Conservation (phyloP, 805 yeast genomes). For the Lachancea kluyveri region DNA sequence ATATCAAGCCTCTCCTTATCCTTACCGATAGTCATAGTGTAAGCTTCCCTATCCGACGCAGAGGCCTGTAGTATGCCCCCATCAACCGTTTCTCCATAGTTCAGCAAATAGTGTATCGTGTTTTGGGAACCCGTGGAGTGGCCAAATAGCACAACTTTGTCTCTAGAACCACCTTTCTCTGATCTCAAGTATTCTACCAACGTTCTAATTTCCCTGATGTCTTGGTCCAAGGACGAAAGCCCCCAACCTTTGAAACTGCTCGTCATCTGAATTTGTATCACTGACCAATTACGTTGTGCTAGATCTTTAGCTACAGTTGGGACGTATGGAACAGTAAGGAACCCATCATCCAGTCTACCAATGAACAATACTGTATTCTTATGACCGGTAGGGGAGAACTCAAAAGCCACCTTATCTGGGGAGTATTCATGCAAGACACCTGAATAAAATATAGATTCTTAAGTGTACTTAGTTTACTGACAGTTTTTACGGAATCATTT, state of each 20-base stretch:
- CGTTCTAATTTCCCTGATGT: constrained; percentile 47
- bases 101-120: constrained; percentile 51
- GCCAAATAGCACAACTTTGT: constrained; percentile 60
- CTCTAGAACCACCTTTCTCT: constrained; percentile 36
- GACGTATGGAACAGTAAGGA: constrained; percentile 63
- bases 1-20: constrained; percentile 23
- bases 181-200: constrained; percentile 51
- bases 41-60: constrained; percentile 59
- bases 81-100: constrained; percentile 33
- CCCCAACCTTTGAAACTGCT: constrained; percentile 74
- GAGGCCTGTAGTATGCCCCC: constrained; percentile 70
- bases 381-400: constrained; percentile 34
- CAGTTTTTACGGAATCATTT: too few relatives aligned
- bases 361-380: constrained; percentile 57
- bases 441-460: constrained; percentile 15
- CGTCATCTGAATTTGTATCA: constrained; percentile 48
- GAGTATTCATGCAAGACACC: constrained; percentile 47
- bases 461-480: too few relatives aligned
- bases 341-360: constrained; percentile 70
- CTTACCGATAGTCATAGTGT: constrained; percentile 19
- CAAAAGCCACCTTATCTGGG: constrained; percentile 46
- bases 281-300: constrained; percentile 43
- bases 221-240: constrained; percentile 51
- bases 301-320: constrained; percentile 39
- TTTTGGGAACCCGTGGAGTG: constrained; percentile 86